Percentiles rank a stretch among this genome's conserved stretches.
These are phyloP conservation scores for Suillus fuscotomentosus DNA, from an alignment of 768 basidiomycete genomes.

Conservation along the genomic window DNA sequence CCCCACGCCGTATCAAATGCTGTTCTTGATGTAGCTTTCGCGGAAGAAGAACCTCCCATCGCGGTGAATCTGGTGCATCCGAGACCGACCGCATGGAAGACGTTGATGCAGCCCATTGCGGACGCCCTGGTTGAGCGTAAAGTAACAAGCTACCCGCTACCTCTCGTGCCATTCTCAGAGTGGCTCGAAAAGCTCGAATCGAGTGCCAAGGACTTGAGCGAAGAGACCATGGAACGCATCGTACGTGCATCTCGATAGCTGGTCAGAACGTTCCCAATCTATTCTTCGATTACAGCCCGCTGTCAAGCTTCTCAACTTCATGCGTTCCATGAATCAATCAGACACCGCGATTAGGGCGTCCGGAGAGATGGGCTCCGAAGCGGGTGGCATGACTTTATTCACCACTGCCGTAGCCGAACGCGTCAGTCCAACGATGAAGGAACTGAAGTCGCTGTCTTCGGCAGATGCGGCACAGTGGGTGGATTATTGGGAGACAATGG, in stretches of 20 bases:
- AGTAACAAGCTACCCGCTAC: constrained; percentile 14
- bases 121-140: constrained; percentile 3
- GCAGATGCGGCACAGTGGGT: constrained; percentile 30
- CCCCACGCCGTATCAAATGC: constrained; percentile 13
- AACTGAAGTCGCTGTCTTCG: constrained; percentile 18
- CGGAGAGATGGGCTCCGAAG: background rate
- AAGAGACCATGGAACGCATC: constrained; percentile 22
- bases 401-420: constrained; percentile 23
- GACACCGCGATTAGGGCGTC: constrained; percentile 10
- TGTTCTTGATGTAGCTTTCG: constrained; percentile 21
- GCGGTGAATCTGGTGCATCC: constrained; percentile 26
- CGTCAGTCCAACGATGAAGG: constrained; percentile 30
- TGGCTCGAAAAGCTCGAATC: constrained; percentile 24
- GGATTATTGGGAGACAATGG: constrained; percentile 31
- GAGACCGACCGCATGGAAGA: constrained; percentile 17
- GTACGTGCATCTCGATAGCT: constrained; percentile 16
- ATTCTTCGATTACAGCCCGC: constrained; percentile 19
- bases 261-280: background rate
- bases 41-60: constrained; percentile 2
- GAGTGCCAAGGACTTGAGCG: constrained; percentile 7
- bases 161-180: constrained; percentile 25
- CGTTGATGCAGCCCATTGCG: constrained; percentile 17
- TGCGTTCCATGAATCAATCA: constrained; percentile 17
- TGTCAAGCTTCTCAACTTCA: constrained; percentile 29
- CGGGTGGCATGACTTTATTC: constrained; percentile 12